Base-by-base conservation (phyloP, 805 yeast genomes). In the Millerozyma acaciae region DNA sequence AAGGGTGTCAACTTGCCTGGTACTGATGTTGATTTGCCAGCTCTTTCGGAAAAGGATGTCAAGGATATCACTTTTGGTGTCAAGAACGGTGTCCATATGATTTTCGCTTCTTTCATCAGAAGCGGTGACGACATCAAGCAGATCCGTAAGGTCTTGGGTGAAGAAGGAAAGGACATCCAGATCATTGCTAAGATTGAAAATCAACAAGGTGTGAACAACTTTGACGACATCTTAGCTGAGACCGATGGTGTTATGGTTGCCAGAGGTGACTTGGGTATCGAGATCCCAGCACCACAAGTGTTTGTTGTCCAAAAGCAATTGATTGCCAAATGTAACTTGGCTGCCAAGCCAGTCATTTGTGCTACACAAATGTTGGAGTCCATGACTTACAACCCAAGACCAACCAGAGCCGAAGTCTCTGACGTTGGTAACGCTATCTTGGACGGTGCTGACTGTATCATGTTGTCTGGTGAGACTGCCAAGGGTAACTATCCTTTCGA, bases 171-270 rank as follows among this genome's bases (percentile, higher is more conserved):
- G 69, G 84, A 86, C 58, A 85, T 93, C 68, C 94, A 93, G 77
- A 88, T 93, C 72, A 89, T 93, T 55, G 83, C 87, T 63, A 93
- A 93, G 79, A 90, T 93, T 62, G 98, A 93, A 77, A 89, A 88
- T 77, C 97, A 90, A 75, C 98, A 93, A 73, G 98, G 98, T 78
- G 97, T 93, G 57, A 89, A 93, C 84, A 93, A 93, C 81, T 93
- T 93, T 62, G 98, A 93, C 68, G 97, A 86, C 44, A 93, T 93
- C 60, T 80, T 93, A 62, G 65, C 64, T 55, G 95, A 80, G 67
- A 93, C 98, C 44, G 98, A 93, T 64, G 98, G 97, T 76, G 96
- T 93, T 60, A 93, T 93, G 98, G 97, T 93, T 65, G 98, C 98
- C 57, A 84, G 98, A 73, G 98, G 98, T 77, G 98, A 93, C 68